These are phyloP conservation scores for Hypoxylon rickii DNA, from an alignment of 495 filamentous ascomycete species.

Conservation along the genomic window DNA sequence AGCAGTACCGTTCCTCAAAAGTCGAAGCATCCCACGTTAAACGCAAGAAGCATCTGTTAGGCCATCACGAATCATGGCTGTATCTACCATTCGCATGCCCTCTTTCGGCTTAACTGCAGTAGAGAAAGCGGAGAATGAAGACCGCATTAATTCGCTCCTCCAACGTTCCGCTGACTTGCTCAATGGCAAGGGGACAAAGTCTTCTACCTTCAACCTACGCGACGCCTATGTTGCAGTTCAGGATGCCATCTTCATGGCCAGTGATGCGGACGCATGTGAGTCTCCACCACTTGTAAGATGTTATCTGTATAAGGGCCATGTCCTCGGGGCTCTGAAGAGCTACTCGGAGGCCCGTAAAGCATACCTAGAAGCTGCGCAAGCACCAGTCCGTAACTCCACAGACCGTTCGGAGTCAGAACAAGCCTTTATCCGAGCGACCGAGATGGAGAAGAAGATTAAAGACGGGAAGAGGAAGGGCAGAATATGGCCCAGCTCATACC, in stretches of 20 bases:
- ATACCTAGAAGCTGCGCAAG: slow-evolving; percentile 12
- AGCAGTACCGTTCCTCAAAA: not conserved
- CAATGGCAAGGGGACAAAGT: slow-evolving; percentile 39
- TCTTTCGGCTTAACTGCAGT: slow-evolving; percentile 7
- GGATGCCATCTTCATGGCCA: slow-evolving; percentile 23
- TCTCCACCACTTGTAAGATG: slow-evolving; percentile 26
- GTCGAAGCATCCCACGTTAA: no score
- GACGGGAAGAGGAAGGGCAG: slow-evolving; percentile 14
- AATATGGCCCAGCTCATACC: slow-evolving; percentile 7
- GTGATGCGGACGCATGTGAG: slow-evolving; percentile 27
- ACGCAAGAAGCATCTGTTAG: no score
- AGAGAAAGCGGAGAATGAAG: slow-evolving; percentile 7
- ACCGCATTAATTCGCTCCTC: slow-evolving; percentile 8
- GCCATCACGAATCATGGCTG: not conserved
- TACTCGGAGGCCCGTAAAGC: slow-evolving; percentile 12
- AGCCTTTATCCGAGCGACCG: not conserved
- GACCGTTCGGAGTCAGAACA: slow-evolving; percentile 14
- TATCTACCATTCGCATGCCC: slow-evolving; percentile 1
- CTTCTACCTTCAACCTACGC: slow-evolving; percentile 31
- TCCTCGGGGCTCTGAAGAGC: slow-evolving; percentile 9
- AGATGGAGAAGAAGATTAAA: slow-evolving; percentile 9
- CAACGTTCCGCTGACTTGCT: slow-evolving; percentile 4
- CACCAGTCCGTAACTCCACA: not conserved
- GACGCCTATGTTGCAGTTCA: slow-evolving; percentile 5
- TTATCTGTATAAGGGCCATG: slow-evolving; percentile 26